Conservation (phyloP, 108 stramenopile species). For the Stephanodiscus minutulus region DNA sequence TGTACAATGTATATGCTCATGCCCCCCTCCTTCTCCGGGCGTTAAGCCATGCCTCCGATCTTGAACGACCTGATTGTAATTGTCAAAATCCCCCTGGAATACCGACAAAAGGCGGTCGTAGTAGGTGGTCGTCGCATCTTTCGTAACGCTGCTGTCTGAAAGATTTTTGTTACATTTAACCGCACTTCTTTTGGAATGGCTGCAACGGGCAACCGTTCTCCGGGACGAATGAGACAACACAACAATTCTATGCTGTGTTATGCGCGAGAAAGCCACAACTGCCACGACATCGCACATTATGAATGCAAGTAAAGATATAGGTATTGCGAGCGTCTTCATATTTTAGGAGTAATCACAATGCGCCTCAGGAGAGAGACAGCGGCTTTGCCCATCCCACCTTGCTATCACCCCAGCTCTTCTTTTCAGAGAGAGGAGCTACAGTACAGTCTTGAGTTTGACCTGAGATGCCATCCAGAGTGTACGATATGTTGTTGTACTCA, state of each 20-base stretch:
- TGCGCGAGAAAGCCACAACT: background rate
- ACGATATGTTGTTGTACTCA: too few species aligned
- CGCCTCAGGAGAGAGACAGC: too few species aligned
- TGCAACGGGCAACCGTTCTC: background rate
- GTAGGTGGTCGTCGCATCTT: background rate
- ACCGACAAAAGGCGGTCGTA: slow-evolving; percentile 33
- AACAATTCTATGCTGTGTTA: background rate
- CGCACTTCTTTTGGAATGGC: background rate
- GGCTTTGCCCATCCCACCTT: too few species aligned
- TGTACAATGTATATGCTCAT: slow-evolving; percentile 85
- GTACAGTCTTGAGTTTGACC: too few species aligned
- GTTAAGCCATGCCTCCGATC: slow-evolving; percentile 57
- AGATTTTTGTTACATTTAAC: too few species aligned
- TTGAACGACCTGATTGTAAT: slow-evolving; percentile 76
- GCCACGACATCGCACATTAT: background rate
- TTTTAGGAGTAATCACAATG: too few species aligned
- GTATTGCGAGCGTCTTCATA: background rate
- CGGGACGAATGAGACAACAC: background rate
- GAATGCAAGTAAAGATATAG: background rate
- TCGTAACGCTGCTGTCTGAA: too few species aligned
- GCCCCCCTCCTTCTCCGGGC: slow-evolving; percentile 85
- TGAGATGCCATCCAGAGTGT: too few species aligned
- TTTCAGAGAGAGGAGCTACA: too few species aligned
- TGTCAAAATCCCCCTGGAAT: slow-evolving; percentile 89
- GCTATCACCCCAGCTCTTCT: too few species aligned